Evolutionary conservation across 306 rosid species (phyloP), one percentile per base, ranked within the genome.

Genomic region (Casuarina glauca): DNA sequence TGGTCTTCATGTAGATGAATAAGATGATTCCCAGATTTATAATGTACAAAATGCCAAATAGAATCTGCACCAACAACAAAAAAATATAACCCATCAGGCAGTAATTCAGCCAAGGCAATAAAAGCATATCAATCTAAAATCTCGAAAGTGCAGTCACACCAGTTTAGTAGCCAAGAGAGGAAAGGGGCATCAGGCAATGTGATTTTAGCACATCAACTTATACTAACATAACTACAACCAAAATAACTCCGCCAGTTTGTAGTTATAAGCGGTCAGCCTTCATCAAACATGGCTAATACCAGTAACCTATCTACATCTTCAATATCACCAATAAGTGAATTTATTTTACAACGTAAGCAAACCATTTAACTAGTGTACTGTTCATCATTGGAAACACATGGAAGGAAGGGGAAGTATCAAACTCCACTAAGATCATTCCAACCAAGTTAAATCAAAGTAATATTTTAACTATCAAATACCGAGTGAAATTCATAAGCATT

Each of bases 31-130:
- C 93, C 79, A 95, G 79, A 85, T 92, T 95, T 71, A 89, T 26
- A 35, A 88, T 78, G 83, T 95, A 94, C 90, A 95, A 80, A 58
- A 89, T 6, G 61, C 97, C 92, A 2, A 95, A 95, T 85, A 92
- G 78, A 86, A 92, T 83, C 97, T 95, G 97, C 89, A 84, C 61
- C 44, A 7, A 77, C 3, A 69, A 20, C 32, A 73, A 75, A 45
- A 75, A 39, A 52, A 49, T 0, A 20, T 1, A 41, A 61, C 50
- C 58, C 17, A 72, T 76, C 7, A 55, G 66, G 58, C 48, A 70
- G 17, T 69, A 19, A 35, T 1, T 10, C 17, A 42, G 7, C 42
- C 13, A 41, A 39, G 2, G 49, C 71, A 66, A 8, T 12, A 11
- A 42, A 41, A 11, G 49, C 62, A 61, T 61, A 35, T 12, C 68